Evolutionary conservation across 108 stramenopile species (phyloP).

Genomic region (Nitzschia sp.): DNA sequence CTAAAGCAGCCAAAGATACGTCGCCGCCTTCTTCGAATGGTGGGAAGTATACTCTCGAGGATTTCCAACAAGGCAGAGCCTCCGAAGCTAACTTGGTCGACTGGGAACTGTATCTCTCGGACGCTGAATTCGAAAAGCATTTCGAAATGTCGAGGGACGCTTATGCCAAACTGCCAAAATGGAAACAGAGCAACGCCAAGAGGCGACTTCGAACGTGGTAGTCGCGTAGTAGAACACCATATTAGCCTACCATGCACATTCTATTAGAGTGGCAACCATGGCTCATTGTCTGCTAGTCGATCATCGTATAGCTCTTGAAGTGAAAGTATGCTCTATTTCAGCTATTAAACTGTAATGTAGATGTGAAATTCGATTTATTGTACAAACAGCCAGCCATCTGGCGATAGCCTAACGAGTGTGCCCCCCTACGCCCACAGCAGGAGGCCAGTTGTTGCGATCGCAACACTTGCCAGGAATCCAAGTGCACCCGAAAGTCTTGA

Average conservation of each 20-base stretch:
- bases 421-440: neutral
- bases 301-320: neutral
- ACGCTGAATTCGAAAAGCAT: conserved; percentile 7
- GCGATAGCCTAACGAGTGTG: neutral
- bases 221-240: neutral
- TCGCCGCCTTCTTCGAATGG: neutral
- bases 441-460: neutral
- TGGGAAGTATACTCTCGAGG: conserved; percentile 11
- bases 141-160: conserved; percentile 9
- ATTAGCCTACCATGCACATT: neutral
- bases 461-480: neutral
- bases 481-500: neutral
- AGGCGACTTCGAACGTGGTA: conserved; percentile 14
- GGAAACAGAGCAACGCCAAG: conserved; percentile 10
- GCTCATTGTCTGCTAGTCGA: too few species aligned
- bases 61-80: conserved; percentile 13
- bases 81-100: conserved; percentile 4
- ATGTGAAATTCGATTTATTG: neutral
- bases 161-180: conserved; percentile 16
- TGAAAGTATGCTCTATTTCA: neutral
- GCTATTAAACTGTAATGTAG: conserved; percentile 1
- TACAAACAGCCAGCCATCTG: neutral
- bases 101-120: conserved; percentile 12
- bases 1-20: neutral
- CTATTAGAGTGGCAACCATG: too few species aligned